Conservation (phyloP, 2,329 filamentous ascomycete genomes). For the Colletotrichum costaricense region DNA sequence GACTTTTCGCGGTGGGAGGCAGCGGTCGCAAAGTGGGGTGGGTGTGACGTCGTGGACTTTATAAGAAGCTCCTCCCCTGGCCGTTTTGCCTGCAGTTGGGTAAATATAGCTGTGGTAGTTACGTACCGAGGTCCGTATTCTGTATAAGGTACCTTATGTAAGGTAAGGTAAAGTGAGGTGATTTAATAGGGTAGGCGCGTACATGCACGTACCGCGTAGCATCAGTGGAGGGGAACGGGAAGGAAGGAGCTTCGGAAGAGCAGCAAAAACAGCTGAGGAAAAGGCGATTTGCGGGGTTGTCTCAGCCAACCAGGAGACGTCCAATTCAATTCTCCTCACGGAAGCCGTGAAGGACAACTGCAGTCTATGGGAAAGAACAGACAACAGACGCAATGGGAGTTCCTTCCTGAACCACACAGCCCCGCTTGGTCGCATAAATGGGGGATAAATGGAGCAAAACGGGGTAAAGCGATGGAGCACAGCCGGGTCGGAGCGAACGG, state of each 20-base stretch:
- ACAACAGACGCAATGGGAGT: background rate
- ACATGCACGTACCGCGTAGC: background rate
- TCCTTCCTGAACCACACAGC: background rate
- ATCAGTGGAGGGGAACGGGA: background rate
- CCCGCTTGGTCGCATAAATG: background rate
- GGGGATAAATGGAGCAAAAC: background rate
- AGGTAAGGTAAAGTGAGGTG: background rate
- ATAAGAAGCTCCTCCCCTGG: slow-evolving; percentile 5
- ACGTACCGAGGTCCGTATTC: background rate
- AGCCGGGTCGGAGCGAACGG: slow-evolving; percentile 22
- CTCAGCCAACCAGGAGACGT: background rate
- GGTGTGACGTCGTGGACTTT: slow-evolving; percentile 18
- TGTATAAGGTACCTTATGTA: too few relatives aligned
- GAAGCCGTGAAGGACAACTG: too few relatives aligned
- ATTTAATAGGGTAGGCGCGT: too few relatives aligned
- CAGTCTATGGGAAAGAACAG: background rate
- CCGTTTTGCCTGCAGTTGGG: slow-evolving; percentile 1
- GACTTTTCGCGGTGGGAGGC: background rate
- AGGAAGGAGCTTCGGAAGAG: background rate
- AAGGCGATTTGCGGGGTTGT: background rate
- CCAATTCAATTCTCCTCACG: background rate
- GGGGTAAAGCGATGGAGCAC: background rate
- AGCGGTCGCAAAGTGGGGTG: slow-evolving; percentile 11
- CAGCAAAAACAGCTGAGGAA: background rate
- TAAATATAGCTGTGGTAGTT: slow-evolving; percentile 7